Base-by-base conservation (phyloP, 805 yeast species). In the Metschnikowia peoriensis region DNA sequence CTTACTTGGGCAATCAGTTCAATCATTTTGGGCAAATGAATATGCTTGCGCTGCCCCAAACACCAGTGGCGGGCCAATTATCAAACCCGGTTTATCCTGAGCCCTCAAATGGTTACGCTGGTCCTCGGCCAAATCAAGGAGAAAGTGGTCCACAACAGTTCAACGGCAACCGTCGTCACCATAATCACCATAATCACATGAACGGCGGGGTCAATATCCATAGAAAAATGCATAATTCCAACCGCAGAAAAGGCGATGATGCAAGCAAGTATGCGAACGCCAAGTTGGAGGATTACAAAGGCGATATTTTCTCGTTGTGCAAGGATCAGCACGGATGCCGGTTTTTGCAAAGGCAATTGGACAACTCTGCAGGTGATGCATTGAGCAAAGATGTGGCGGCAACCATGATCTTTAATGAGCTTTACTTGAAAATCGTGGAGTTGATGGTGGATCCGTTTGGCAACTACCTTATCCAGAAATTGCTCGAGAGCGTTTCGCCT, bases 271-370 rank as follows among this genome's bases (percentile, higher is more conserved):
- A 83, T 60, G 76, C 82, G 41, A 84, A 86, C 68, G 88, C 91
- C 16, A 76, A 80, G 45, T 70, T 88, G 56, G 82, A 78, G 45
- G 91, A 88, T 60, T 88, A 85, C 64, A 71, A 79, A 15, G 90
- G 90, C 44, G 85, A 84, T 52, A 86, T 93, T 49, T 88, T 82
- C 64, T 79, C 88, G 1, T 75, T 94, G 57, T 92, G 98, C 72
- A 89, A 86, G 64, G 99, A 93, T 67, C 98, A 93, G 71, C 97
- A 93, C 66, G 98, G 99, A 8, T 93, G 98, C 66, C 78, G 99
- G 53, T 91, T 88, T 67, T 73, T 93, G 57, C 99, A 93, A 70
- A 83, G 87, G 57, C 96, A 91, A 66, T 76, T 94, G 59, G 96
- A 90, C 61, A 16, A 29, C 8, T 35, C 28, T 7, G 52, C 49